Conservation (phyloP, 352 stramenopile species). For the Pythium utonaiense region DNA sequence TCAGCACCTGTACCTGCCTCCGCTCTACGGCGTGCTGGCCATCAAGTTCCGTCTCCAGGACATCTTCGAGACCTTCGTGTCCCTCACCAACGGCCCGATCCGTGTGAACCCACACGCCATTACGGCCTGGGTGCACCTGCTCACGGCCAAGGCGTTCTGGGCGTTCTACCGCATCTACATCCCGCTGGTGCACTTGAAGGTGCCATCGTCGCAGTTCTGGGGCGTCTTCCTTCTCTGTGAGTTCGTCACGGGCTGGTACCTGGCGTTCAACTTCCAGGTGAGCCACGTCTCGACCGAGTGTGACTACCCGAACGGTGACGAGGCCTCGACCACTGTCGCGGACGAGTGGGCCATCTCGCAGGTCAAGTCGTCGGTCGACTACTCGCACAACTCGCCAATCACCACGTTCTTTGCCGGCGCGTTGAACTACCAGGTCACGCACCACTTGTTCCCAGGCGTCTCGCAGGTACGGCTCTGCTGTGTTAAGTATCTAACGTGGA, state of each 20-base stretch:
- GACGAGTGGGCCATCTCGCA: conserved; percentile 93
- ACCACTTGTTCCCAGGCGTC: conserved; percentile 90
- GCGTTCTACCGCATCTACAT: conserved; percentile 88
- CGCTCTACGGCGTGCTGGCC: conserved; percentile 92
- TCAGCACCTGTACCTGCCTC: conserved; percentile 91
- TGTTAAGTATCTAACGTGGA: background rate
- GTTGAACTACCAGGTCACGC: conserved; percentile 97
- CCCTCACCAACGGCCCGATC: conserved; percentile 87
- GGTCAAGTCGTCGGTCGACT: conserved; percentile 94
- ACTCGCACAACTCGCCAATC: conserved; percentile 74
- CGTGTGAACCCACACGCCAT: conserved; percentile 87
- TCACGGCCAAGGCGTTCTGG: conserved; percentile 88
- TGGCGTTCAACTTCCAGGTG: conserved; percentile 94
- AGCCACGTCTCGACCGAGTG: conserved; percentile 89
- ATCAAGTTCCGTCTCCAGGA: conserved; percentile 93
- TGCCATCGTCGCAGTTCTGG: conserved; percentile 58
- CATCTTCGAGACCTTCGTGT: conserved; percentile 85
- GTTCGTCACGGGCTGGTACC: conserved; percentile 90
- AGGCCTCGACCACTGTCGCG: conserved; percentile 52
- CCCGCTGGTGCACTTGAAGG: conserved; percentile 72
- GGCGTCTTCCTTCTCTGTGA: conserved; percentile 84
- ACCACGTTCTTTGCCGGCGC: conserved; percentile 93
- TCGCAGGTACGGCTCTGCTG: conserved; percentile 56
- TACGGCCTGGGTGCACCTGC: conserved; percentile 78
- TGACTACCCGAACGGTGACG: conserved; percentile 80